Conservation (phyloP, 768 basidiomycete genomes). For the Russula sp. region DNA sequence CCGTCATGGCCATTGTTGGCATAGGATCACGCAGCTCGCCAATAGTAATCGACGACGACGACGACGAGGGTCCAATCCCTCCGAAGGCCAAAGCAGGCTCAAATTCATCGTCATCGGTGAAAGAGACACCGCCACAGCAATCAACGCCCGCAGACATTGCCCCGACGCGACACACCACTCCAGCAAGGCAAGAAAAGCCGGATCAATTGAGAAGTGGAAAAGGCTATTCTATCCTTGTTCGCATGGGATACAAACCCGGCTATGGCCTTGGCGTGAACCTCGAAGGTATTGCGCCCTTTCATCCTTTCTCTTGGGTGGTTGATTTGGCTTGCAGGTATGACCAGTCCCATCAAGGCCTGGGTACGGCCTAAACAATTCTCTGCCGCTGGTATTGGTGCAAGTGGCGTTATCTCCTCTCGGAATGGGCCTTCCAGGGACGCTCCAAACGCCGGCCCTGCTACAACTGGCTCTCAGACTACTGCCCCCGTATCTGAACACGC, state of each 20-base stretch:
- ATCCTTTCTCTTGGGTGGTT: conserved; percentile 25
- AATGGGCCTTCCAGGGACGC: not conserved
- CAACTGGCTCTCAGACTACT: not conserved
- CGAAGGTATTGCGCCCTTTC: conserved; percentile 24
- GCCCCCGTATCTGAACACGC: not conserved
- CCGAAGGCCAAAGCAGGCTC: not conserved
- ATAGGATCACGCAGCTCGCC: conserved; percentile 27
- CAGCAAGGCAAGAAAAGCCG: not conserved
- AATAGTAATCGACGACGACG: conserved; percentile 30
- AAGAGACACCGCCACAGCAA: conserved; percentile 9
- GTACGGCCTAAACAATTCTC: not conserved
- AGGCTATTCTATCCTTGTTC: conserved; percentile 28
- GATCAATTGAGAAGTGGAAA: conserved; percentile 9
- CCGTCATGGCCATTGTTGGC: conserved; percentile 20
- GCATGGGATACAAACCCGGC: conserved; percentile 30
- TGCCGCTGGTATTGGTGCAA: conserved; percentile 17
- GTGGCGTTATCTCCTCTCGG: not conserved
- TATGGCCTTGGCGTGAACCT: conserved; percentile 27
- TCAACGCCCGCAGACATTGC: not conserved
- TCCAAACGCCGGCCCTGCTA: not conserved
- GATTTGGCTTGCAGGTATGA: conserved; percentile 23
- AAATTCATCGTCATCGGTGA: not conserved
- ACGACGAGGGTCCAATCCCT: conserved; percentile 3
- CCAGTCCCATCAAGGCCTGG: conserved; percentile 19
- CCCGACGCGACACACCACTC: conserved; percentile 5